Evolutionary conservation across 2,329 filamentous ascomycete species (phyloP), one percentile per base, ranked within the genome.

Genomic region (Endoconidiophora laricicola): DNA sequence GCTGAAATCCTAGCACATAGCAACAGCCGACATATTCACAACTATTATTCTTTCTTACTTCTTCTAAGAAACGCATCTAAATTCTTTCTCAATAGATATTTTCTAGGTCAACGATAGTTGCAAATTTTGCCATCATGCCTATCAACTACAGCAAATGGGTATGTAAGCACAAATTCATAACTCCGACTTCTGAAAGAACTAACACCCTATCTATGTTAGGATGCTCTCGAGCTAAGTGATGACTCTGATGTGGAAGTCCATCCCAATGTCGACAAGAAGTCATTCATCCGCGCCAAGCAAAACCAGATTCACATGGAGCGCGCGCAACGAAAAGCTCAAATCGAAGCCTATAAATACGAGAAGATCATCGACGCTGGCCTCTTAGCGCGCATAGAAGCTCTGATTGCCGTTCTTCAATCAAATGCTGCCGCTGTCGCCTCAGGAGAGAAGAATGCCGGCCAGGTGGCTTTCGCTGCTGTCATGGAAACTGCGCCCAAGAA

Each of bases 171-270:
- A 37, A 24, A 24, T 23, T 43, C 2, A 2, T 10, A 33, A 33
- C 26, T 10, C 26, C 26, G 12, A 10, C 26, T 33, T 10, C 39
- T 43, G 12, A 2, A 43, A 42, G 20, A 43, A 47, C 56, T 57
- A 46, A 56, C 47, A 33, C 39, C 40, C 16, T 4, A 14, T 7
- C 40, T 48, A n/a, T 43, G 48, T 24, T 54, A 85, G 81, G 84
- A 96, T 63, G 81, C 83, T 53, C 77, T 98, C 61, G 91, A 98
- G 78, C 80, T 98, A 62, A 94, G 86, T 61, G 91, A 98, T 66
- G 91, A 98, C 67, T 95, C 87, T 47, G 91, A 98, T 61, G 81
- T 98, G 59, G 91, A 98, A 69, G 91, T 96, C 47, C 91, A 98
- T 66, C 91, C 91, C 54, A 98, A 98, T 63, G 91, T 98, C 63